Percentiles rank a stretch among this genome's conserved stretches.
Evolutionary conservation across 108 stramenopile genomes (phyloP).

Genomic region (Nannochloropsis gaditana): DNA sequence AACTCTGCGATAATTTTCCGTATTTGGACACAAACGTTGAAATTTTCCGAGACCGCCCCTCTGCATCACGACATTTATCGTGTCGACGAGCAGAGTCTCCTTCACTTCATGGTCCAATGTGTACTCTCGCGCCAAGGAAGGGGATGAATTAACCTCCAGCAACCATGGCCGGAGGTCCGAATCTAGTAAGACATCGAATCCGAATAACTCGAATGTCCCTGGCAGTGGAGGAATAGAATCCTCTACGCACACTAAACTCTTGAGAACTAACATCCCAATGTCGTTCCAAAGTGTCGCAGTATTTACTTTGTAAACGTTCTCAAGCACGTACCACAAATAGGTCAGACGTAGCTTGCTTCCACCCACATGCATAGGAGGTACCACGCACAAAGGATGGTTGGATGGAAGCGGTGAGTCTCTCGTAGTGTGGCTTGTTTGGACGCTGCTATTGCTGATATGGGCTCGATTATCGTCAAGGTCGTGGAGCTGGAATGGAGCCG

Average conservation of each 20-base stretch:
- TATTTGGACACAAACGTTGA: conserved; percentile 11
- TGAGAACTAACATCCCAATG: conserved; percentile 50
- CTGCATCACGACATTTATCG: conserved; percentile 44
- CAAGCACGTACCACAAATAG: conserved; percentile 46
- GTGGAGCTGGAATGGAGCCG: conserved; percentile 44
- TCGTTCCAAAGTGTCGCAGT: conserved; percentile 39
- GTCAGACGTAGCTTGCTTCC: conserved; percentile 35
- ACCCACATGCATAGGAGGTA: conserved; percentile 24
- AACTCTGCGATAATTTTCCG: neutral
- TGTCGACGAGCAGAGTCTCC: conserved; percentile 52
- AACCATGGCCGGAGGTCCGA: conserved; percentile 56
- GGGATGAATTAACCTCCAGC: conserved; percentile 60
- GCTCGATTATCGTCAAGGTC: conserved; percentile 47
- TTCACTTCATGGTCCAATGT: conserved; percentile 52
- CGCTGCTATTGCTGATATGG: conserved; percentile 59
- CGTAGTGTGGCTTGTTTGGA: conserved; percentile 40
- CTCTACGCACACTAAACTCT: conserved; percentile 61
- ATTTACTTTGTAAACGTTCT: conserved; percentile 33
- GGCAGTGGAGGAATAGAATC: conserved; percentile 60
- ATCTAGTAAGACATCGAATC: conserved; percentile 61
- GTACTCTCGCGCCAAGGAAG: conserved; percentile 53
- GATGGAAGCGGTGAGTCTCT: conserved; percentile 28
- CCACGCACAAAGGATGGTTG: conserved; percentile 25
- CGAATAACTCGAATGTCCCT: conserved; percentile 54
- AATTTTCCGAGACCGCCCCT: neutral